These are phyloP conservation scores for Diplocarpon rosae DNA, from an alignment of 2,329 filamentous ascomycete genomes.

Conservation along the genomic window DNA sequence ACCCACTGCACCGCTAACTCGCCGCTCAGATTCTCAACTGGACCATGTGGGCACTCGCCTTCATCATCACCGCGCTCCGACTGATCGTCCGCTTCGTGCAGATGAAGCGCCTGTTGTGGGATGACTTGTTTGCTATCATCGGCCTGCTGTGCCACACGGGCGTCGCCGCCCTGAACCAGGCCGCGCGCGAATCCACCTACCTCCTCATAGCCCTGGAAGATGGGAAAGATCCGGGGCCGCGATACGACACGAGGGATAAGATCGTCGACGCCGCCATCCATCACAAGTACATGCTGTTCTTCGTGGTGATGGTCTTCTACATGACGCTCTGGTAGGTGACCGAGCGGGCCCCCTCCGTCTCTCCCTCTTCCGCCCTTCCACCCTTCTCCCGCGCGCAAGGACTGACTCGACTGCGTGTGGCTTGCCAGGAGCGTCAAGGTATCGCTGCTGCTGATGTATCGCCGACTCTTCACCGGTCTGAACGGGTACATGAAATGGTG, in stretches of 20 bases:
- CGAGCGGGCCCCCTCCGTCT: not conserved
- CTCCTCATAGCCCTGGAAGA: not conserved
- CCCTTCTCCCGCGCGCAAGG: not conserved
- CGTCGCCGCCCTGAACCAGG: not conserved
- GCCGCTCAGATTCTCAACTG: not conserved
- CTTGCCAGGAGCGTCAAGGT: not conserved
- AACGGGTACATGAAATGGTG: conserved; percentile 12
- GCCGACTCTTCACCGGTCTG: conserved; percentile 6
- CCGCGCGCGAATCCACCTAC: not conserved
- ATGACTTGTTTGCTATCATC: not conserved
- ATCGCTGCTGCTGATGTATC: not conserved
- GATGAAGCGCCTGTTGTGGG: not conserved
- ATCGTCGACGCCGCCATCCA: not conserved
- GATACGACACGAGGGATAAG: not conserved
- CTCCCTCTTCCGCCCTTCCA: not conserved
- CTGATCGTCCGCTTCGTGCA: not conserved
- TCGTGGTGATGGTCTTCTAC: conserved; percentile 18
- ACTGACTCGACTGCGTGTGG: not conserved
- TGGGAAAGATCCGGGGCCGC: not conserved
- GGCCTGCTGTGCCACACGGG: not conserved
- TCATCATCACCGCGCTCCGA: not conserved
- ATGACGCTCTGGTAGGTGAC: conserved; percentile 20
- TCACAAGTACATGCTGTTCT: conserved; percentile 12
- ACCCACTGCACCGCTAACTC: not conserved
- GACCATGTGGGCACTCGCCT: not conserved